phyloP scores from a whole-genome alignment of 148 eudicot genomes.

The Spergularia bocconei region DNA sequence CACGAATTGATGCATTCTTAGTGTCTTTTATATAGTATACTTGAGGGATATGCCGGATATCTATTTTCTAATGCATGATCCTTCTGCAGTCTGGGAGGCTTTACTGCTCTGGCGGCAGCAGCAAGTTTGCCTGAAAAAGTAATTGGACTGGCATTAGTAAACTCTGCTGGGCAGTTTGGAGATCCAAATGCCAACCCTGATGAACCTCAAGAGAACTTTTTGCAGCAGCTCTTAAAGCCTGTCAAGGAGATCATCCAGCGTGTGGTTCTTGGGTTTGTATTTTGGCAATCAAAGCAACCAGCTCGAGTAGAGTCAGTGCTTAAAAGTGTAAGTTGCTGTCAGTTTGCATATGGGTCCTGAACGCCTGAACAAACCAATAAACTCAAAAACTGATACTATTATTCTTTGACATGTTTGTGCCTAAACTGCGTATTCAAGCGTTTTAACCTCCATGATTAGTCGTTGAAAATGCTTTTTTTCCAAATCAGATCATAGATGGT shows the following conservation, averaged over 20 bases:
- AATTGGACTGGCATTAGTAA: slow-evolving; percentile 68
- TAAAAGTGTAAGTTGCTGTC: slow-evolving; percentile 59
- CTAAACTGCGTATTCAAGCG: not conserved
- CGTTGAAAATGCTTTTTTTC: not conserved
- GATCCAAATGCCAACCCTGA: slow-evolving; percentile 38
- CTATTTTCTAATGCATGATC: not conserved
- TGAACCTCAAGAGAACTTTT: slow-evolving; percentile 48
- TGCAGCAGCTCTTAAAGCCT: slow-evolving; percentile 71
- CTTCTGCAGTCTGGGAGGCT: slow-evolving; percentile 84
- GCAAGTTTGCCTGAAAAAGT: slow-evolving; percentile 79
- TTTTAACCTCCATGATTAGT: not conserved
- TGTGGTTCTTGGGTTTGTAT: slow-evolving; percentile 70
- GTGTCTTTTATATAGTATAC: no score
- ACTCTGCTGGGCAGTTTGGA: slow-evolving; percentile 93
- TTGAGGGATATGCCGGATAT: no score
- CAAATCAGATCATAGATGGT: not conserved
- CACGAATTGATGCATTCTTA: not conserved
- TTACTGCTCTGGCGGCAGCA: slow-evolving; percentile 83
- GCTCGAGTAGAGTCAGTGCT: slow-evolving; percentile 78
- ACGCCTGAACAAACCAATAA: no score
- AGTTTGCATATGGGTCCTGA: not conserved
- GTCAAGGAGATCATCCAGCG: slow-evolving; percentile 80
- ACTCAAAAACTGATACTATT: no score
- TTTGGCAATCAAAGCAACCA: slow-evolving; percentile 96
- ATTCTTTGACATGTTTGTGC: no score